Evolutionary conservation across 495 filamentous ascomycete species (phyloP).

Genomic region (Penicillium flavigenum): DNA sequence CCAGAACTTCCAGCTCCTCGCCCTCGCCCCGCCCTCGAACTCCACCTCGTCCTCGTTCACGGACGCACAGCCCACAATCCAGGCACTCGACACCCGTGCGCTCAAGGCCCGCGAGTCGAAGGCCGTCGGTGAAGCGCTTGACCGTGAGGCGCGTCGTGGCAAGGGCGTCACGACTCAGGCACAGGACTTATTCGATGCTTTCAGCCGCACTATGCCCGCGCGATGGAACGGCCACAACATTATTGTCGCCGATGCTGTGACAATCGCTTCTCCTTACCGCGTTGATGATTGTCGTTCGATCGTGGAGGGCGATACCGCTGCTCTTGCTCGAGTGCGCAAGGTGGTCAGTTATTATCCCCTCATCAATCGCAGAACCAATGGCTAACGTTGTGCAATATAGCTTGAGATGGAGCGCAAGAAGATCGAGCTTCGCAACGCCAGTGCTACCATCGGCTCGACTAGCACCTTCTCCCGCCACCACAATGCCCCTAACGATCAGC

Average conservation of each 20-base stretch:
- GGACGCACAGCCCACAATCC: constrained; percentile 41
- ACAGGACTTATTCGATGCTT: constrained; percentile 68
- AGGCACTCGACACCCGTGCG: constrained; percentile 51
- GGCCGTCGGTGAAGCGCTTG: constrained; percentile 53
- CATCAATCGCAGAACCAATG: neutral
- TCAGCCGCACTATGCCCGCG: constrained; percentile 62
- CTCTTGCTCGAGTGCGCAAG: constrained; percentile 60
- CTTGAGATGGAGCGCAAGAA: constrained; percentile 54
- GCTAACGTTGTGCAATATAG: constrained; percentile 21
- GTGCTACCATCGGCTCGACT: constrained; percentile 41
- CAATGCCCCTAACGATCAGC: constrained; percentile 24
- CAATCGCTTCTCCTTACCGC: constrained; percentile 60
- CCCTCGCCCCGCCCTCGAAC: constrained; percentile 60
- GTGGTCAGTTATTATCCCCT: constrained; percentile 49
- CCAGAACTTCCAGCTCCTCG: constrained; percentile 57
- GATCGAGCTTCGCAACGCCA: constrained; percentile 48
- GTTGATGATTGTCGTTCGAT: constrained; percentile 57
- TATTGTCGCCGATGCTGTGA: constrained; percentile 63
- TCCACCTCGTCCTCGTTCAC: constrained; percentile 42
- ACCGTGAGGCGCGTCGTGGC: constrained; percentile 54
- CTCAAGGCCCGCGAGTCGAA: constrained; percentile 55
- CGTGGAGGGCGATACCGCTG: constrained; percentile 48
- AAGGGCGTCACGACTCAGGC: constrained; percentile 64
- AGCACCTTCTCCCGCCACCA: constrained; percentile 35
- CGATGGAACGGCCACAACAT: constrained; percentile 63